Evolutionary conservation across 169 alveolate genomes (phyloP).

Genomic region (Eimeria zaria): DNA sequence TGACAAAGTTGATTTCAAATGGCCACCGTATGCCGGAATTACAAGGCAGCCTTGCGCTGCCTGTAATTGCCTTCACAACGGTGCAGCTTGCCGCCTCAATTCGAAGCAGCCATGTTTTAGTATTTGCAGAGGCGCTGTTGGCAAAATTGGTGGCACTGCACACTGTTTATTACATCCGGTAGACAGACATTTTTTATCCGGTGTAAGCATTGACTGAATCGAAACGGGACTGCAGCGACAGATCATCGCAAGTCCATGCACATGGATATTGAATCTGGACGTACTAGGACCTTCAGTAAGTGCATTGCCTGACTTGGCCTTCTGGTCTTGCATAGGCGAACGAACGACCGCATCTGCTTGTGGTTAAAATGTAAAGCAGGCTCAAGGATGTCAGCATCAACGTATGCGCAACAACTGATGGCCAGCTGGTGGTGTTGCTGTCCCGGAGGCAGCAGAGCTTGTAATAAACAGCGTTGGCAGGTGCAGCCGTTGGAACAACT

Average conservation of each 20-base stretch:
- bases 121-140: background rate
- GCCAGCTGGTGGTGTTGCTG: background rate
- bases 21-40: background rate
- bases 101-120: background rate
- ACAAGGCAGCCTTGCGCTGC: background rate
- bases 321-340: background rate
- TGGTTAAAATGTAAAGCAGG: background rate
- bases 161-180: background rate
- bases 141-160: background rate
- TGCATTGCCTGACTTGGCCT: background rate
- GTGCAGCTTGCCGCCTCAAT: background rate
- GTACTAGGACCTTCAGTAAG: background rate
- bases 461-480: background rate
- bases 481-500: background rate
- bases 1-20: background rate
- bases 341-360: background rate
- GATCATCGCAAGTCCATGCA: background rate
- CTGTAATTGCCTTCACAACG: background rate
- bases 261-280: background rate
- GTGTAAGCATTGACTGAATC: background rate
- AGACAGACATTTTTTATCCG: background rate
- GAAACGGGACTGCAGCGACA: background rate
- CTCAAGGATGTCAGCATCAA: background rate
- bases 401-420: background rate
- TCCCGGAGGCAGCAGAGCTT: background rate